These are phyloP conservation scores for Ceratorhiza oryzae-sativae DNA, from an alignment of 1,284 basidiomycete genomes.

Conservation along the genomic window DNA sequence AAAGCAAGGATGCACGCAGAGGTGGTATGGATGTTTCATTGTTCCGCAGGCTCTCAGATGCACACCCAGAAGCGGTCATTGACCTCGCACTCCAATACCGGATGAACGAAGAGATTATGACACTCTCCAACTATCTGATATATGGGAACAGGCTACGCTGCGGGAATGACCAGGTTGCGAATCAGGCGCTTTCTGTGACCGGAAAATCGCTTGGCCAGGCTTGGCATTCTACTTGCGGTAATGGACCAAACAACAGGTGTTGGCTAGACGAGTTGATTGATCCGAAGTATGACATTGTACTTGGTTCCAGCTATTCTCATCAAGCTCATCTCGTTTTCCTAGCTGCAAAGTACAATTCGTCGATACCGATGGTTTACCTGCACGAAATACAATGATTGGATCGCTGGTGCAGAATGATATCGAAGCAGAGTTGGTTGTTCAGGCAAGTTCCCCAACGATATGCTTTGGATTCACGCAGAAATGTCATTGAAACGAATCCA, in stretches of 20 bases:
- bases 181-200: slow-evolving; percentile 65
- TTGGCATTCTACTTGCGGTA: slow-evolving; percentile 23
- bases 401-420: slow-evolving; percentile 87
- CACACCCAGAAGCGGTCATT: slow-evolving; percentile 82
- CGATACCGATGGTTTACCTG: slow-evolving; percentile 86
- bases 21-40: slow-evolving; percentile 90
- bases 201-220: slow-evolving; percentile 53
- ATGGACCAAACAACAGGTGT: slow-evolving; percentile 52
- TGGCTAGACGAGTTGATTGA: slow-evolving; percentile 77
- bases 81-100: slow-evolving; percentile 90
- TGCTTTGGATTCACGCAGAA: background rate
- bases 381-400: slow-evolving; percentile 79
- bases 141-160: slow-evolving; percentile 83
- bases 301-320: background rate
- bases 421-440: slow-evolving; percentile 66
- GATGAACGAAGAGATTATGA: slow-evolving; percentile 98
- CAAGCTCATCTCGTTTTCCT: background rate
- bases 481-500: background rate
- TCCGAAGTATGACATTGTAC: slow-evolving; percentile 58
- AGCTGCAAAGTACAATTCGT: slow-evolving; percentile 89
- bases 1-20: slow-evolving; percentile 77
- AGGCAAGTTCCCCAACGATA: slow-evolving; percentile 47
- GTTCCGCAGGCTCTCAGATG: slow-evolving; percentile 86
- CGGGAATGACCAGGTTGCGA: slow-evolving; percentile 75
- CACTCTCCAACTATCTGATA: slow-evolving; percentile 87